Evolutionary conservation across 2,329 filamentous ascomycete species (phyloP), one percentile per base, ranked within the genome.

Genomic region (Pseudogymnoascus sp.): DNA sequence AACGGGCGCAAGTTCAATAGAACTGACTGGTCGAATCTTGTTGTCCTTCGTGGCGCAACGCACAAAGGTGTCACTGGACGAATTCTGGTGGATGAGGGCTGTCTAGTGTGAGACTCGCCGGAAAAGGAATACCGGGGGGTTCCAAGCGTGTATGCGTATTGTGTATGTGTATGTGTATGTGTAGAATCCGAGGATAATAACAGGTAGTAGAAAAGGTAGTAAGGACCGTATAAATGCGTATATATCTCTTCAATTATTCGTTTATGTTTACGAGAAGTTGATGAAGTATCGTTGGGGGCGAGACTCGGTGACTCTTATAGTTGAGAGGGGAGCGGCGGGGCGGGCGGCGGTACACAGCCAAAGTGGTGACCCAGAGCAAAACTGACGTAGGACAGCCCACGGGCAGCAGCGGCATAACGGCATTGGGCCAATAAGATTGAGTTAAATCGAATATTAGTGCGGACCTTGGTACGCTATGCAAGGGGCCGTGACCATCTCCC

Each of bases 221-320:
- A 54, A 54, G 47, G 16, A 33, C 47, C 28, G 47, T 33, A 54
- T 54, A 33, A 33, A 54, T 54, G 16, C 12, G 47, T 54, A 54
- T 54, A 54, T 54, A 54, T 54, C 47, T 16, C 47, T 54, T 20
- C 25, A 22, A 35, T 54, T 35, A 35, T 18, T 54, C 28, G 47
- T 54, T 30, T 54, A 30, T 30, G 5, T 54, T 11, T 54, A 11
- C 14, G 9, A 14, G n/a, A 33, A 54, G 47, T 18, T 6, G 16
- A 54, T 22, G 4, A 18, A 30, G 25, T 54, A 54, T 54, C 25
- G 28, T 54, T 35, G 47, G 47, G 28, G 47, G 28, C 47, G 47
- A 54, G 3, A 43, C 47, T 33, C 43, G 43, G 43, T 54, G 47
- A 54, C 47, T 54, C 47, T 54, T 54, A 54, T 54, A 54, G 28